Conservation (phyloP, 345 rosid species). For the Diplotaxis tenuifolia region DNA sequence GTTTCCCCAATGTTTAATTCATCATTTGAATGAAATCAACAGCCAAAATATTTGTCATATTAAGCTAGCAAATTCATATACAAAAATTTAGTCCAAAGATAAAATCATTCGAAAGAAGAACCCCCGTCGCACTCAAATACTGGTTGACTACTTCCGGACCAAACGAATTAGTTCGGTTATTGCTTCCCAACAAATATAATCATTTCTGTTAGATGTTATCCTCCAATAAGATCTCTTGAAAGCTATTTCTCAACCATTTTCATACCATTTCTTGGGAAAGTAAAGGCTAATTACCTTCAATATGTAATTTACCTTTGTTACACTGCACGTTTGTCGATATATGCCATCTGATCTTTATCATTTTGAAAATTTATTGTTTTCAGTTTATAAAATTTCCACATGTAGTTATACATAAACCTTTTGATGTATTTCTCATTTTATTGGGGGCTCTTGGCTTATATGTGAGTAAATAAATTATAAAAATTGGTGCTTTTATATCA, state of each 20-base stretch:
- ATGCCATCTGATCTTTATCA: neutral
- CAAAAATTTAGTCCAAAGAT: neutral
- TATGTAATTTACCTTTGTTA: neutral
- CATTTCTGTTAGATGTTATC: constrained; percentile 30
- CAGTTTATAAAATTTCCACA: neutral
- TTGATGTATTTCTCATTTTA: neutral
- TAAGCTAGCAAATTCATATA: neutral
- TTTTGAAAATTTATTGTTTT: neutral
- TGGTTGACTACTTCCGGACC: neutral
- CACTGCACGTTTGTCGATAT: neutral
- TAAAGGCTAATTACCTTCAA: neutral
- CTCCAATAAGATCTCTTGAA: constrained; percentile 26
- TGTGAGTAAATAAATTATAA: neutral
- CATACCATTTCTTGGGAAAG: neutral
- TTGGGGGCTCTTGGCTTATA: neutral
- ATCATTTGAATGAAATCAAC: neutral
- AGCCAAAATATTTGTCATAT: neutral
- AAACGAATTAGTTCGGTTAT: constrained; percentile 22
- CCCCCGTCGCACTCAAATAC: constrained; percentile 25
- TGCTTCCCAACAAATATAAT: constrained; percentile 31
- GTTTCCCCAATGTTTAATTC: neutral
- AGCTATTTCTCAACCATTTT: constrained; percentile 29
- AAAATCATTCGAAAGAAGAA: neutral
- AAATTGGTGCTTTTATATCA: neutral
- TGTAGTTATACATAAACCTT: neutral